Percentiles rank a stretch among this genome's conserved stretches.
Conservation (phyloP, 345 rosid species). For the thale cress (Arabidopsis thaliana) region TAIR10.1 NC_003075.7:162501-163000, state of each 20-base stretch:
- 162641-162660: constrained; percentile 60
- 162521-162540: constrained; percentile 95
- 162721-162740: constrained; percentile 18
- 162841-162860: constrained; percentile 28
- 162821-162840: constrained; percentile 41
- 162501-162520: constrained; percentile 82
- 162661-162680: constrained; percentile 41
- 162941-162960: constrained; percentile 7
- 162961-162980: constrained; percentile 10
- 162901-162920: constrained; percentile 1
- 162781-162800: constrained; percentile 8
- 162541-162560: constrained; percentile 64
- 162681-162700: constrained; percentile 38
- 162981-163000: constrained; percentile 31
- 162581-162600: constrained; percentile 99
- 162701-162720: constrained; percentile 40
- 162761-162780: constrained; percentile 41
- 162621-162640: constrained; percentile 76
- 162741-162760: constrained; percentile 33
- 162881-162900: constrained; percentile 30
- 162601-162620: constrained; percentile 85
- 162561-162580: constrained; percentile 74
- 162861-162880: constrained; percentile 34
- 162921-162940: constrained; percentile 10
- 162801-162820: constrained; percentile 16